Evolutionary conservation across 2,329 filamentous ascomycete genomes (phyloP).

Genomic region (Sporothrix sp.): DNA sequence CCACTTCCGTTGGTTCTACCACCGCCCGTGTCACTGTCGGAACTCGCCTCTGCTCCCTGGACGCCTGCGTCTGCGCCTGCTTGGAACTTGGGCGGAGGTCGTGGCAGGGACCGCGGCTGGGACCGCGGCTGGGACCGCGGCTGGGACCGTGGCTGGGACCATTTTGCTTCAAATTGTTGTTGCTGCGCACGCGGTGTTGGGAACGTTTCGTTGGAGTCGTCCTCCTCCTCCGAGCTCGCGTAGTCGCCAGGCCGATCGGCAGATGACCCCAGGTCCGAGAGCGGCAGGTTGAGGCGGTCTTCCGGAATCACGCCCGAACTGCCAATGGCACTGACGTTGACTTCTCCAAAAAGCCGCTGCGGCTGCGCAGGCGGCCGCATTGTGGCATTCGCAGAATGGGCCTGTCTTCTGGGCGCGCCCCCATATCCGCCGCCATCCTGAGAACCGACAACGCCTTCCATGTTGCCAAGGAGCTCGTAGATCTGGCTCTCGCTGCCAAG

Average conservation of each 20-base stretch:
- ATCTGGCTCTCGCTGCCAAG: conserved; percentile 24
- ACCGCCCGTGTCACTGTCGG: neutral
- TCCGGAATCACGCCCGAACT: conserved; percentile 43
- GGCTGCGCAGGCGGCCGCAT: conserved; percentile 1
- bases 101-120: no score
- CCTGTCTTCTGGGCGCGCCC: neutral
- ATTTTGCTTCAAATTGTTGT: conserved; percentile 5
- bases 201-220: conserved; percentile 33
- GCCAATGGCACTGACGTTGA: conserved; percentile 42
- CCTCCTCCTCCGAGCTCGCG: conserved; percentile 35
- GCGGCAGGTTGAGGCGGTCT: conserved; percentile 39
- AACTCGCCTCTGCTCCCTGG: no score
- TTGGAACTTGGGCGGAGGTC: no score
- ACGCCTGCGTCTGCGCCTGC: no score
- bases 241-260: conserved; percentile 28
- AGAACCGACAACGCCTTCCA: conserved; percentile 44
- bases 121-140: conserved; percentile 15
- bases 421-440: conserved; percentile 63
- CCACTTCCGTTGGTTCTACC: conserved; percentile 8
- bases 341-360: conserved; percentile 44
- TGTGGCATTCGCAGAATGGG: conserved; percentile 23
- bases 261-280: conserved; percentile 23
- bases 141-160: conserved; percentile 18
- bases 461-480: conserved; percentile 24
- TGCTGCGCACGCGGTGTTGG: conserved; percentile 8